Evolutionary conservation across 345 rosid genomes (phyloP).

Genomic region (Sapria himalayana): DNA sequence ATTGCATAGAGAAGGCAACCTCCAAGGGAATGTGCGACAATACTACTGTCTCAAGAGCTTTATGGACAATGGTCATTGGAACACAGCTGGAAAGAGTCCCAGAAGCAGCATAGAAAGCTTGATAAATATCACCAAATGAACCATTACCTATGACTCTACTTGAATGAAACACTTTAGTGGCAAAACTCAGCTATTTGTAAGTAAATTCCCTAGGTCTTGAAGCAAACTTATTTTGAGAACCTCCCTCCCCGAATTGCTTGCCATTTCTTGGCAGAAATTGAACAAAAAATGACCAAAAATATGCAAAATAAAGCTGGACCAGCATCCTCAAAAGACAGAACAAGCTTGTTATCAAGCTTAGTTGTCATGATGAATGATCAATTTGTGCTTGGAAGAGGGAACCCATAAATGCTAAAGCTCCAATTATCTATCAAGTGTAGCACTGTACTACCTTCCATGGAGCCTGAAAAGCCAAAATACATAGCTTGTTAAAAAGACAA

Average conservation of each 20-base stretch:
- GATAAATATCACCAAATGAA: constrained; percentile 77
- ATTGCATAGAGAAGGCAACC: too few relatives aligned
- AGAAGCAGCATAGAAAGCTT: constrained; percentile 34
- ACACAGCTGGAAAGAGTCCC: constrained; percentile 39
- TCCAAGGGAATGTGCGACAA: too few relatives aligned
- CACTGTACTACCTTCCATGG: constrained; percentile 93
- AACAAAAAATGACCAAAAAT: constrained; percentile 41
- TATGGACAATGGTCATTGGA: too few relatives aligned
- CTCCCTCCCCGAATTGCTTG: constrained; percentile 24
- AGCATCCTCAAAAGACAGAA: constrained; percentile 55
- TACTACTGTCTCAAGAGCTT: too few relatives aligned
- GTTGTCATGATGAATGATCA: constrained; percentile 21
- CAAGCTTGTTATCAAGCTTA: constrained; percentile 23
- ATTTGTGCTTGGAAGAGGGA: constrained; percentile 66
- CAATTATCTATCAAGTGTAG: constrained; percentile 52
- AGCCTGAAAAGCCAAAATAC: constrained; percentile 77
- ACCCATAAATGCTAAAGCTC: constrained; percentile 57
- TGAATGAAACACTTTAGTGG: constrained; percentile 71
- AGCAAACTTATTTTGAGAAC: constrained; percentile 39
- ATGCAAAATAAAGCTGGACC: constrained; percentile 55
- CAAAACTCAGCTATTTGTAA: constrained; percentile 48
- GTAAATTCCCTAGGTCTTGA: constrained; percentile 52
- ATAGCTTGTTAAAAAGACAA: constrained; percentile 25
- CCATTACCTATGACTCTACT: constrained; percentile 71
- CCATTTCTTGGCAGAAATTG: constrained; percentile 40